Evolutionary conservation across 108 stramenopile genomes (phyloP).

Genomic region (Bacterosira constricta): DNA sequence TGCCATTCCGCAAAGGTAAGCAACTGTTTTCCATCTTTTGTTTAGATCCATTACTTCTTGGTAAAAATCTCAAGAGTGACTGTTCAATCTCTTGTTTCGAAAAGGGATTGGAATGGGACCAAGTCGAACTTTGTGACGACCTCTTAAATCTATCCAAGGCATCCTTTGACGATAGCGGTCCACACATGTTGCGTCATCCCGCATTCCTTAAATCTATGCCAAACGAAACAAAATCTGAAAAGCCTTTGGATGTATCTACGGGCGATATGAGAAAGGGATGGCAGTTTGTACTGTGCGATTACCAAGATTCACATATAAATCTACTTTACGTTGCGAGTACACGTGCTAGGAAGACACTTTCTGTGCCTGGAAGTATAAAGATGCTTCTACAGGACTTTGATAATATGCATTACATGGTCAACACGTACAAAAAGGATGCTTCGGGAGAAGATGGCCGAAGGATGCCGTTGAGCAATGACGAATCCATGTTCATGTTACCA

Average conservation of each 20-base stretch:
- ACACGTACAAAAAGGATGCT: not conserved
- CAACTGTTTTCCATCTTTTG: too few relatives aligned
- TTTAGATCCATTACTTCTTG: too few relatives aligned
- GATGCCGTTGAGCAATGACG: not conserved
- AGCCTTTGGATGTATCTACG: not conserved
- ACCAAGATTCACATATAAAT: constrained; percentile 22
- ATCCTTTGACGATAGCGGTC: not conserved
- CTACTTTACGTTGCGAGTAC: constrained; percentile 39
- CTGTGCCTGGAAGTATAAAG: constrained; percentile 11
- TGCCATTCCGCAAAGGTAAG: too few relatives aligned
- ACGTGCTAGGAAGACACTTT: constrained; percentile 30
- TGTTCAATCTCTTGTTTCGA: constrained; percentile 39
- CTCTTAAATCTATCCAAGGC: constrained; percentile 8
- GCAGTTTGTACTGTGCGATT: constrained; percentile 16
- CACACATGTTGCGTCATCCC: not conserved
- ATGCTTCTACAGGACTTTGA: constrained; percentile 17
- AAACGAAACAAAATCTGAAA: constrained; percentile 1
- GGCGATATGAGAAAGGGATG: constrained; percentile 6
- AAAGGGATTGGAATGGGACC: constrained; percentile 50
- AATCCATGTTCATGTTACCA: constrained; percentile 6
- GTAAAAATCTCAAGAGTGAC: too few relatives aligned
- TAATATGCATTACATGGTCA: constrained; percentile 16
- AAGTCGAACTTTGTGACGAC: constrained; percentile 44
- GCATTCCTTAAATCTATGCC: not conserved
- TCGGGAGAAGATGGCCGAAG: not conserved